Base-by-base conservation (phyloP, 2,329 filamentous ascomycete species). In the Pseudocercospora fijiensis region DNA sequence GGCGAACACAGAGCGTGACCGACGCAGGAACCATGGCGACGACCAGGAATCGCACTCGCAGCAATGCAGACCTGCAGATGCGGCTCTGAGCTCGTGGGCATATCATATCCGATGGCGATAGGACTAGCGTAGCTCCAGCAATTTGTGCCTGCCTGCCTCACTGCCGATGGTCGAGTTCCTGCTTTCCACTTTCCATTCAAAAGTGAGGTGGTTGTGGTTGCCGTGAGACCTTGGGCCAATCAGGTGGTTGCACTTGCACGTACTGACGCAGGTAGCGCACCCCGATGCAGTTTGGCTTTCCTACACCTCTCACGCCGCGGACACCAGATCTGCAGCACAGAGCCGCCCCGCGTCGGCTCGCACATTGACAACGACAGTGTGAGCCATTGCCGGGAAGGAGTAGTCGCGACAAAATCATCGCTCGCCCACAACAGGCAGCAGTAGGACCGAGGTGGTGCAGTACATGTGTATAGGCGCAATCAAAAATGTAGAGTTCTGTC, bases 191-290 rank as follows among this genome's bases (percentile, higher is more conserved):
- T 47, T 47, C 7, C 43, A 5, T 4, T 4, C 18, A 33, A 52
- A 52, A 52, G 49, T 53, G 24, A 30, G 52, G 16, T 56, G 52
- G 52, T 37, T 56, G 16, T 56, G 52, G 52, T 37, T 56, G 52
- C 52, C 30, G 52, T 56, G 52, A 56, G 52, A 56, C 52, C 27
- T 18, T n/a, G 52, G n/a, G 52, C 52, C 52, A 56, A 56, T 56
- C 52, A 55, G 24, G n/a, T n/a, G 16, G 51, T 33, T 13, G 4
- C 51, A 28, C 51, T 28, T 33, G 51, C 51, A 13, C 4, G 16
- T n/a, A 26, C 47, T 37, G 18, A 27, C 52, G 52, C 43, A 37
- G 33, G 2, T 52, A 52, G n/a, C n/a, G n/a, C n/a, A n/a, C n/a
- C n/a, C n/a, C n/a, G 30, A 37, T 16, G 33, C 33, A 37, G 33